These are phyloP conservation scores for Aethionema arabicum DNA, from an alignment of 345 rosid species.

Conservation along the genomic window DNA sequence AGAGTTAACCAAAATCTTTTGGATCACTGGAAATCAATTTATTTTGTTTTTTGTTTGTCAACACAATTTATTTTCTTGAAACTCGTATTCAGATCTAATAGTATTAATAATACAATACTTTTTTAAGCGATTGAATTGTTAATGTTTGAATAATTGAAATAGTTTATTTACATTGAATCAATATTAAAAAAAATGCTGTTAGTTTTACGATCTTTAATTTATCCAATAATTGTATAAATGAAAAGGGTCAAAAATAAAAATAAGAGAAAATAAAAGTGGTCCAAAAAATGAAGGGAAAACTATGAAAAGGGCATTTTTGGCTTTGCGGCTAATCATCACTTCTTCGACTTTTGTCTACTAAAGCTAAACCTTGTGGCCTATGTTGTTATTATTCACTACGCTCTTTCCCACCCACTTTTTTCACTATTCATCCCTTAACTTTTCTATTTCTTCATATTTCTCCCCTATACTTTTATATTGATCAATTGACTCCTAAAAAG, in stretches of 20 bases:
- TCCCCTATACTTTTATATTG: background rate
- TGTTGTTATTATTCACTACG: background rate
- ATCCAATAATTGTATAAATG: background rate
- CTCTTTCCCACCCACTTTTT: conserved; percentile 27
- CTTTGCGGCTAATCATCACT: conserved; percentile 22
- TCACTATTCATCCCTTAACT: background rate
- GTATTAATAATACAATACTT: too few relatives aligned
- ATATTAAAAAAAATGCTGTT: too few relatives aligned
- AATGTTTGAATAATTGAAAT: too few relatives aligned
- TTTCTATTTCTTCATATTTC: background rate
- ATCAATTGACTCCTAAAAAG: background rate
- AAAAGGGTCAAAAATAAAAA: background rate
- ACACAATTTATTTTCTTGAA: too few relatives aligned
- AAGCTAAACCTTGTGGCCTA: conserved; percentile 7
- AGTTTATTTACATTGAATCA: too few relatives aligned
- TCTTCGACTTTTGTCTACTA: conserved; percentile 22
- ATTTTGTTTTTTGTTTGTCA: too few relatives aligned
- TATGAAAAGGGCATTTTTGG: conserved; percentile 23
- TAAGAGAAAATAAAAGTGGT: background rate
- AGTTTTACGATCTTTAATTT: background rate
- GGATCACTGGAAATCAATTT: too few relatives aligned
- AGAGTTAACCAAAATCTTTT: too few relatives aligned
- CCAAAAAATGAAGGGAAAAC: conserved; percentile 3
- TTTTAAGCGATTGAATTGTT: too few relatives aligned
- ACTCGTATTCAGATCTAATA: too few relatives aligned